Percentiles rank a stretch among this genome's conserved stretches.
Conservation (phyloP, 495 filamentous ascomycete genomes). For the Penicillium riverlandense region DNA sequence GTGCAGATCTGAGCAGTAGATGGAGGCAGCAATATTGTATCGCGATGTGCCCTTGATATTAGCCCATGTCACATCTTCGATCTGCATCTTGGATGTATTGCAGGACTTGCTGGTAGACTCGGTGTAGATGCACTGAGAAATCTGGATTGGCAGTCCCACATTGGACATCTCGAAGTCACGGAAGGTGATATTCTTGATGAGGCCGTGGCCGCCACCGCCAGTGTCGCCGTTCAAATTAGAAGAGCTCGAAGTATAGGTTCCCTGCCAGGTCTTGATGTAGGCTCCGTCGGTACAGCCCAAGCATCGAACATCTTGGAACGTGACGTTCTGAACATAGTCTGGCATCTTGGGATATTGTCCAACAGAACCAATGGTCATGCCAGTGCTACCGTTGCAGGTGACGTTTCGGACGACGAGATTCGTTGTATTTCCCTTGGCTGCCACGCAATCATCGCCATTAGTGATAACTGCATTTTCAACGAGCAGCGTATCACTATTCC, state of each 20-base stretch:
- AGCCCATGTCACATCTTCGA: conserved; percentile 44
- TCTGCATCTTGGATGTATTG: conserved; percentile 40
- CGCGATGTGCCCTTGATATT: conserved; percentile 49
- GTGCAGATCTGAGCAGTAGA: conserved; percentile 40
- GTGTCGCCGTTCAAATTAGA: too few relatives aligned
- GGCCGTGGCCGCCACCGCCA: conserved; percentile 44
- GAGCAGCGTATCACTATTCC: conserved; percentile 39
- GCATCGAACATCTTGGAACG: conserved; percentile 44
- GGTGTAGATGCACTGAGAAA: conserved; percentile 52
- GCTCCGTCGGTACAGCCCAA: conserved; percentile 50
- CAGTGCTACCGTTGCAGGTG: conserved; percentile 52
- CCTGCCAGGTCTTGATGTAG: conserved; percentile 50
- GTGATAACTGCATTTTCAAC: conserved; percentile 45
- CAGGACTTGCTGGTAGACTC: conserved; percentile 26
- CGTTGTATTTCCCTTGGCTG: conserved; percentile 50
- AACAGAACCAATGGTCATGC: conserved; percentile 51
- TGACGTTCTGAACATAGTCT: conserved; percentile 46
- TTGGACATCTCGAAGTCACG: conserved; percentile 40
- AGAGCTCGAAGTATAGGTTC: conserved; percentile 8
- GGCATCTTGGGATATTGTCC: conserved; percentile 48
- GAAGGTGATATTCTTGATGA: conserved; percentile 53
- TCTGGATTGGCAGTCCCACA: conserved; percentile 48
- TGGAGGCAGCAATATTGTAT: conserved; percentile 47
- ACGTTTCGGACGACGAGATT: conserved; percentile 51
- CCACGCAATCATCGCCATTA: conserved; percentile 54